Evolutionary conservation across 495 filamentous ascomycete genomes (phyloP).

Genomic region (Cenococcum geophilum): DNA sequence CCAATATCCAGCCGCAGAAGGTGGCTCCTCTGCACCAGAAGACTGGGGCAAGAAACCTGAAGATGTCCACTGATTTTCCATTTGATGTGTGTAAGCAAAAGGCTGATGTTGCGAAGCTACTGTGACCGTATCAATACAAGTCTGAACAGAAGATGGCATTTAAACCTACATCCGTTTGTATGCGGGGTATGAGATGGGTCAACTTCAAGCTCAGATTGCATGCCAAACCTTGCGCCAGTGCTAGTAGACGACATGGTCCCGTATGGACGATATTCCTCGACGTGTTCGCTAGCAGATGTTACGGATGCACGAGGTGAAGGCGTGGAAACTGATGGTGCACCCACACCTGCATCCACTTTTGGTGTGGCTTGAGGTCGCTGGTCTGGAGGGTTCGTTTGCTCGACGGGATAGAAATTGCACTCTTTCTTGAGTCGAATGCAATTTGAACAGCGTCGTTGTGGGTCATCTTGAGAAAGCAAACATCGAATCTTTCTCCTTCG

Average conservation of each 20-base stretch:
- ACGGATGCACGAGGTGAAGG: slow-evolving; percentile 25
- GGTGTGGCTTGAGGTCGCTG: slow-evolving; percentile 20
- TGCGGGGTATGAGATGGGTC: slow-evolving; percentile 11
- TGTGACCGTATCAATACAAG: slow-evolving; percentile 1
- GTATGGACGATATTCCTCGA: slow-evolving; percentile 27
- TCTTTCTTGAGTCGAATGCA: slow-evolving; percentile 96
- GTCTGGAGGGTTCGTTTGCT: slow-evolving; percentile 61
- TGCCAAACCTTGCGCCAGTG: slow-evolving; percentile 14
- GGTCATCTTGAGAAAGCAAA: slow-evolving; percentile 69
- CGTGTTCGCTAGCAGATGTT: slow-evolving; percentile 14
- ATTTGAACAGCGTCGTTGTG: slow-evolving; percentile 81
- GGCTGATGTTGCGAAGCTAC: slow-evolving; percentile 21
- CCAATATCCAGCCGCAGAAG: slow-evolving; percentile 27
- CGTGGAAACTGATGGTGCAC: slow-evolving; percentile 28
- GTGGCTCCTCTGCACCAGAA: slow-evolving; percentile 18
- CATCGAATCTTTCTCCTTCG: slow-evolving; percentile 94
- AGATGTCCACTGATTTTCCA: slow-evolving; percentile 26
- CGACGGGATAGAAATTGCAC: slow-evolving; percentile 89
- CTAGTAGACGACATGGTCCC: not conserved
- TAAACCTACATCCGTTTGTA: slow-evolving; percentile 19
- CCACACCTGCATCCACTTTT: slow-evolving; percentile 16
- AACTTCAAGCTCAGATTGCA: slow-evolving; percentile 14
- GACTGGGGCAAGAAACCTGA: slow-evolving; percentile 21
- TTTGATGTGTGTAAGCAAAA: slow-evolving; percentile 19
- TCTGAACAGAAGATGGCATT: not conserved